A percentile compares a stretch with the other conserved stretches of the same genome.
phyloP scores from a whole-genome alignment of 2,329 filamentous ascomycete species.

The Sporothrix humicola region DNA sequence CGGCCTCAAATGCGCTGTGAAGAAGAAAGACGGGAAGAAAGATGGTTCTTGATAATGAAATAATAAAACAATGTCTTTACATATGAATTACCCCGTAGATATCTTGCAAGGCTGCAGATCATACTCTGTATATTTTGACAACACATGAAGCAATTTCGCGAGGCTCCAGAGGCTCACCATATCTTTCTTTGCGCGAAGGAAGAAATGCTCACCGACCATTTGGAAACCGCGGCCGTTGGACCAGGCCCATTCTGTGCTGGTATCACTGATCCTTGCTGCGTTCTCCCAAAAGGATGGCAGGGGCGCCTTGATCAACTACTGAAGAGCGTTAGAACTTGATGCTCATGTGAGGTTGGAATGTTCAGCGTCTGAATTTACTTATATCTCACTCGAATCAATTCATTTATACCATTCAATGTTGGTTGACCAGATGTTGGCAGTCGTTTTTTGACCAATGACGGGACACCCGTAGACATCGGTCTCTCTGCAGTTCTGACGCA shows the following conservation, averaged over 20 bases:
- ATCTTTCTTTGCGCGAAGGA: not conserved
- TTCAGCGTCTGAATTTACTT: not conserved
- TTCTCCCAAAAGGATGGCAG: not conserved
- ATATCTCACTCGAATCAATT: not conserved
- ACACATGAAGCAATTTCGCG: not conserved
- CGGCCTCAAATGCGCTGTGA: no score
- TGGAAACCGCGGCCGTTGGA: conserved; percentile 11
- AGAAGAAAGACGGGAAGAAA: not conserved
- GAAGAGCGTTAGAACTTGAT: not conserved
- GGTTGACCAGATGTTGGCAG: no score
- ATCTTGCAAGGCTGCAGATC: not conserved
- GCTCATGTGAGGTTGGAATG: not conserved
- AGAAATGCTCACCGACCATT: conserved; percentile 5
- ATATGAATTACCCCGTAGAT: no score
- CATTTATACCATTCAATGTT: no score
- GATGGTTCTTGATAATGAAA: no score
- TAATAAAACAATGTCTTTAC: no score
- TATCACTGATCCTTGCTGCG: not conserved
- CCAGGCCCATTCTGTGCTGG: not conserved
- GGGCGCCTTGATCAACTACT: not conserved
- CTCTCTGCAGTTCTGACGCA: not conserved
- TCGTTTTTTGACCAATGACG: conserved; percentile 27
- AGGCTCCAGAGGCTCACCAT: not conserved
- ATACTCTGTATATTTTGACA: not conserved
- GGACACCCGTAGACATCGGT: not conserved